A percentile compares a stretch with the other conserved stretches of the same genome.
Evolutionary conservation across 2,329 filamentous ascomycete species (phyloP).

Genomic region (Xylariomycetidae sp.): DNA sequence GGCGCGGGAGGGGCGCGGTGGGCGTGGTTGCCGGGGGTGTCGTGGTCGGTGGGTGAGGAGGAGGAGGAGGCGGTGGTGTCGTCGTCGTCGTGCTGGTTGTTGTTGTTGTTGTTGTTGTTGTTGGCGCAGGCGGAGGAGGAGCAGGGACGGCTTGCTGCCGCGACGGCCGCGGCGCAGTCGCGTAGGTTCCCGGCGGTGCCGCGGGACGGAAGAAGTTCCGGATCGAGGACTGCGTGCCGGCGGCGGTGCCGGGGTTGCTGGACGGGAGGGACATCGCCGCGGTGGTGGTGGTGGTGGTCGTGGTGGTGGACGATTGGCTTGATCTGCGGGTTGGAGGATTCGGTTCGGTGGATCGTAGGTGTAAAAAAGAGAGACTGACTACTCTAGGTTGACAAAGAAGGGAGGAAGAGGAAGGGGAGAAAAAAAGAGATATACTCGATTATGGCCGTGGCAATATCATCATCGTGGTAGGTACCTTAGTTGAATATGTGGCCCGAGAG

Average conservation of each 20-base stretch:
- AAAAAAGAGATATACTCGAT: too few relatives aligned
- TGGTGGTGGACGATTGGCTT: too few relatives aligned
- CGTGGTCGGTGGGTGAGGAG: constrained; percentile 15
- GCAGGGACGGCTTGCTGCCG: constrained; percentile 3
- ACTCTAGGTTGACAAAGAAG: too few relatives aligned
- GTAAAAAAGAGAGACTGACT: too few relatives aligned
- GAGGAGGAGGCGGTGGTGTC: too few relatives aligned
- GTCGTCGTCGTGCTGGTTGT: constrained; percentile 1
- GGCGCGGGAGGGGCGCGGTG: constrained; percentile 4
- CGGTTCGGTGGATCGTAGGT: too few relatives aligned
- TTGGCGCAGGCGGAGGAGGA: constrained; percentile 9
- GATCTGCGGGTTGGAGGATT: too few relatives aligned
- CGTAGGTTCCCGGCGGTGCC: constrained; percentile 36
- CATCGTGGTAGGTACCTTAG: too few relatives aligned
- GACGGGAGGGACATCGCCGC: constrained; percentile 35
- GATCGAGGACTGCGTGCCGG: constrained; percentile 47
- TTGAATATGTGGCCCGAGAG: too few relatives aligned
- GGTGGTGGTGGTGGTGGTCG: too few relatives aligned
- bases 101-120: constrained; percentile 1
- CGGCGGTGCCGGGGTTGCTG: constrained; percentile 6
- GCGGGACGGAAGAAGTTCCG: constrained; percentile 55
- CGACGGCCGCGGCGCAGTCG: constrained; percentile 30
- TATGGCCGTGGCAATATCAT: too few relatives aligned
- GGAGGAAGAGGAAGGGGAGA: too few relatives aligned
- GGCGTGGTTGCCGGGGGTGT: constrained; percentile 3